Base-by-base conservation (phyloP, 1,284 basidiomycete genomes). In the Gymnopus androsaceus region DNA sequence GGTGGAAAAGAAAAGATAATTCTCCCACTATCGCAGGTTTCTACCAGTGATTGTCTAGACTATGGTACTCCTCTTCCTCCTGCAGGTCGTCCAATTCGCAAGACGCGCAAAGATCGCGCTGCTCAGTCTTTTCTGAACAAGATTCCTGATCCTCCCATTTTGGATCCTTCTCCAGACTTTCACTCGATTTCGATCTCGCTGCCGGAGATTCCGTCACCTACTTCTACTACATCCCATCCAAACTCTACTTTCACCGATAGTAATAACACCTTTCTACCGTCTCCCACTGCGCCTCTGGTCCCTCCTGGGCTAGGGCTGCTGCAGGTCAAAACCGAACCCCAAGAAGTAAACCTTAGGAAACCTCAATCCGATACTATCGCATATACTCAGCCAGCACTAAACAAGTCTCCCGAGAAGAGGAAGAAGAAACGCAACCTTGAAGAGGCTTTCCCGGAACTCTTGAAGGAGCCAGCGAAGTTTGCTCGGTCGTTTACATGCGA, bases 41-140 rank as follows among this genome's bases (percentile, higher is more conserved):
- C 54, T 48, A 31, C 38, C n/a, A 30, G 19, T 28, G 38, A 51
- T 21, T 56, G 48, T n/a, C 21, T 28, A n/a, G 33, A 56, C 40
- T 56, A 36, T 45, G 54, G 54, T 27, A 56, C 54, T 17, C 51
- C 51, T 46, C 30, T 19, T 34, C 19, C 40, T 19, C 19, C 41
- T 27, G 12, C 21, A 17, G 41, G 51, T 37, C 38, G 54, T 19
- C 54, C 54, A 17, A 37, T 56, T 28, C 54, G 54, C 19, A 56
- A 51, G 41, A 56, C 54, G 11, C 47, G 54, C 15, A 56, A 56
- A 27, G 54, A 56, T 21, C 47, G 34, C 21, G 54, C 54, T 0
- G 54, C 54, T 23, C 41, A 46, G 23, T 34, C 33, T 31, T 15
- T 46, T 45, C 41, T 28, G 19, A 27, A 34, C 14, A 14, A 42